Percentiles rank a stretch among this genome's conserved stretches.
phyloP scores from a whole-genome alignment of 1,284 basidiomycete genomes.

The Trametes sp. region DNA sequence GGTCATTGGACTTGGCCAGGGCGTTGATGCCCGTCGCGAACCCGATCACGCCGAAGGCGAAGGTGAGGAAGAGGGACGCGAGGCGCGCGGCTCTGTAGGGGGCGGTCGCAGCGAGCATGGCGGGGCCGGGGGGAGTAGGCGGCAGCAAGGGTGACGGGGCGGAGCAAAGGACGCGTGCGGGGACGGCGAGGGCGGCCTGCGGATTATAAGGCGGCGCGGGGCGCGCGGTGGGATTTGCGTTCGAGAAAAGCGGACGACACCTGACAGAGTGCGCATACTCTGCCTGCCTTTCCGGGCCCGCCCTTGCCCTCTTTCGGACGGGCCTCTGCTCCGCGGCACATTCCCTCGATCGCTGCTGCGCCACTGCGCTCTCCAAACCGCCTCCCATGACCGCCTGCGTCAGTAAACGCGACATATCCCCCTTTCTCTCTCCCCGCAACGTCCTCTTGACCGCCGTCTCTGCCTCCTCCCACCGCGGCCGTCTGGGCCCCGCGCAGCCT shows the following conservation, averaged over 20 bases:
- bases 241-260: constrained; percentile 16
- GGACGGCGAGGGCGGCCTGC: not conserved
- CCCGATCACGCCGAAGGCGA: constrained; percentile 46
- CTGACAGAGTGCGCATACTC: constrained; percentile 6
- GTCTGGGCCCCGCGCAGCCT: not conserved
- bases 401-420: constrained; percentile 1
- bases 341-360: constrained; percentile 13
- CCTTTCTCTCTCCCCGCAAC: not conserved
- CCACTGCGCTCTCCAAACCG: constrained; percentile 9
- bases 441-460: too few species aligned
- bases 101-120: constrained; percentile 24
- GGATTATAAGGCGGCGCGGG: constrained; percentile 18
- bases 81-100: constrained; percentile 39
- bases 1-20: constrained; percentile 48
- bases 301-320: constrained; percentile 14
- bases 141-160: constrained; percentile 3
- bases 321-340: not conserved
- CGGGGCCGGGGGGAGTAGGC: constrained; percentile 3
- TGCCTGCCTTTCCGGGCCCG: constrained; percentile 10
- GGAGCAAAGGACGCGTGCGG: constrained; percentile 13
- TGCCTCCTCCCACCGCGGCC: not conserved
- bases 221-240: constrained; percentile 1
- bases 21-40: constrained; percentile 49
- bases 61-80: constrained; percentile 45
- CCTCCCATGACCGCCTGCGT: constrained; percentile 16